phyloP scores from a whole-genome alignment of 2,329 filamentous ascomycete genomes.

The Drechslerella dactyloides region DNA sequence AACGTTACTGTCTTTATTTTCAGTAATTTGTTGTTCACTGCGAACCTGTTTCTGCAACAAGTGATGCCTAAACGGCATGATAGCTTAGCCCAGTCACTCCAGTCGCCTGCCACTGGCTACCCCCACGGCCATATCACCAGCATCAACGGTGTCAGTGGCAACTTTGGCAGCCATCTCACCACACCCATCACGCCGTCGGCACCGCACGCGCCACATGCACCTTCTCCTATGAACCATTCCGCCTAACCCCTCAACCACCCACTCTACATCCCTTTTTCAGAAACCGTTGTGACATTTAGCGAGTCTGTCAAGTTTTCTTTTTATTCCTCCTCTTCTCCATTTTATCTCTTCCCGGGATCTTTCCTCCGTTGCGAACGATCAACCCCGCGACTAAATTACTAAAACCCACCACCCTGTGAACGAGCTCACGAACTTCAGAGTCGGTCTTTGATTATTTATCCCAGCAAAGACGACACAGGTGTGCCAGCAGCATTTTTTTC shows the following conservation, averaged over 20 bases:
- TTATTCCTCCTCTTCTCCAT: slow-evolving; percentile 28
- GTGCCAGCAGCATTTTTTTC: slow-evolving; percentile 22
- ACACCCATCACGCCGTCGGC: slow-evolving; percentile 23
- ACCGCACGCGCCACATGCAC: slow-evolving; percentile 23
- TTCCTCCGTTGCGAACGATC: neutral
- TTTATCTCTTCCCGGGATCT: slow-evolving; percentile 21
- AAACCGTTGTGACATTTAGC: slow-evolving; percentile 50
- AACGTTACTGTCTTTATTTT: neutral
- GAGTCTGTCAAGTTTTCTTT: slow-evolving; percentile 19
- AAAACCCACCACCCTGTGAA: slow-evolving; percentile 13
- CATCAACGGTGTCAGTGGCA: neutral
- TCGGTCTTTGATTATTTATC: slow-evolving; percentile 12
- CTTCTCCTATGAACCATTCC: slow-evolving; percentile 27
- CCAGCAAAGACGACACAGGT: slow-evolving; percentile 1
- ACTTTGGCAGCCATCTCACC: slow-evolving; percentile 13
- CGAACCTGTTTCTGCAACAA: slow-evolving; percentile 44
- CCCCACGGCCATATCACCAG: neutral
- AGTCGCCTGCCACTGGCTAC: slow-evolving; percentile 24
- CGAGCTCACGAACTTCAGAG: neutral
- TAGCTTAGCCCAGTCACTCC: slow-evolving; percentile 23
- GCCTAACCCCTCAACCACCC: slow-evolving; percentile 19
- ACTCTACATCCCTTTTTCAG: slow-evolving; percentile 9
- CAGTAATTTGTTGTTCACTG: slow-evolving; percentile 34
- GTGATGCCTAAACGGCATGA: slow-evolving; percentile 45
- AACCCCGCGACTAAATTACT: slow-evolving; percentile 1